Evolutionary conservation across 225 moss, liverwort and hornwort genomes (phyloP).

Genomic region (Bryum argenteum): DNA sequence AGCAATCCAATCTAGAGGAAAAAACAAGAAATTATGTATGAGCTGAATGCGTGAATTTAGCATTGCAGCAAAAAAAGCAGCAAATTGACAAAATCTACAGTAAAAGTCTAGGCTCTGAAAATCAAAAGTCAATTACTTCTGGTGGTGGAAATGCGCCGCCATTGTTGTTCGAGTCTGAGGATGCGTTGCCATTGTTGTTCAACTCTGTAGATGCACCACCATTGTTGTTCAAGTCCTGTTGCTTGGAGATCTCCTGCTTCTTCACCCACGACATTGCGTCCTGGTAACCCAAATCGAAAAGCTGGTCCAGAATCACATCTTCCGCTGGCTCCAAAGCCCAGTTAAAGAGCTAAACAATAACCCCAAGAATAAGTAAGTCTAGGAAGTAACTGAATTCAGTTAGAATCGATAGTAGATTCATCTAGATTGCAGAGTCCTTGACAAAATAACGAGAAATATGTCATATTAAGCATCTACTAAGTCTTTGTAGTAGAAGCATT

Average conservation of each 20-base stretch:
- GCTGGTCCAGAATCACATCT: conserved; percentile 75
- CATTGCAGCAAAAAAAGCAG: conserved; percentile 18
- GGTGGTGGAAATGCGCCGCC: no score
- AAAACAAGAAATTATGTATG: background rate
- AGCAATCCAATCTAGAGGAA: background rate
- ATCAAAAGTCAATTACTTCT: no score
- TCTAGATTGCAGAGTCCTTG: background rate
- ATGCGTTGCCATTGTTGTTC: no score
- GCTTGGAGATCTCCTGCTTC: conserved; percentile 36
- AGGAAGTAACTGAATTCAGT: background rate
- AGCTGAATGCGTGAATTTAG: conserved; percentile 15
- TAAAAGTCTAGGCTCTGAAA: no score
- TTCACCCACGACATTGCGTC: conserved; percentile 84
- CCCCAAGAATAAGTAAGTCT: background rate
- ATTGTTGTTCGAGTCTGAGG: no score
- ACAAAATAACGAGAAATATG: background rate
- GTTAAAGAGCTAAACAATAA: conserved; percentile 63
- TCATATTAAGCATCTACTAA: no score
- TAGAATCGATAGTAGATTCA: background rate
- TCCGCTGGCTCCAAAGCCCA: conserved; percentile 88
- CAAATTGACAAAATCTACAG: background rate
- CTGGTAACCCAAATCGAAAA: conserved; percentile 67
- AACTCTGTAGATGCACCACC: conserved; percentile 28
- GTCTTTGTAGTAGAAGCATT: no score
- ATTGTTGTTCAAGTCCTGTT: conserved; percentile 24